Conservation (phyloP, 2,329 filamentous ascomycete genomes). For the Aaosphaeria arxii region DNA sequence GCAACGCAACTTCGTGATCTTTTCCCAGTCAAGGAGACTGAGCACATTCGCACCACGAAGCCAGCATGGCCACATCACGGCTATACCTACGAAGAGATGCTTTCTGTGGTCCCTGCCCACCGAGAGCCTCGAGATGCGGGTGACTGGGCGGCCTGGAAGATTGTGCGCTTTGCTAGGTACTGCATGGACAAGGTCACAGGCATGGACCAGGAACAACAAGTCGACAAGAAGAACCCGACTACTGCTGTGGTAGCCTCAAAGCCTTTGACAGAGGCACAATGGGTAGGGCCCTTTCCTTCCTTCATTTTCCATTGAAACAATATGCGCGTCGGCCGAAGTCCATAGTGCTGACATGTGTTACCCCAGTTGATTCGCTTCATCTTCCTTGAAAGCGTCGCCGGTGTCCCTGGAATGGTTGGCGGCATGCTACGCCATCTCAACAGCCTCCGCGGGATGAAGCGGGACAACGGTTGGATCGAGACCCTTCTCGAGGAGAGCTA, state of each 20-base stretch:
- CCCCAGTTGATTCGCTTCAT: conserved; percentile 75
- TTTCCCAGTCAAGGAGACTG: conserved; percentile 45
- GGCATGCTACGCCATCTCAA: conserved; percentile 90
- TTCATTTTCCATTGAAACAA: no score
- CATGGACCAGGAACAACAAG: conserved; percentile 58
- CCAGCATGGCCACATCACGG: conserved; percentile 50
- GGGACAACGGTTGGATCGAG: conserved; percentile 97
- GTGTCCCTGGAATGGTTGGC: conserved; percentile 94
- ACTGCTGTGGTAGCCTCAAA: conserved; percentile 60
- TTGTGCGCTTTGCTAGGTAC: conserved; percentile 79
- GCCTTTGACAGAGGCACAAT: conserved; percentile 78
- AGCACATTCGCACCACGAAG: conserved; percentile 44
- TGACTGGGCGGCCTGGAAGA: conserved; percentile 72
- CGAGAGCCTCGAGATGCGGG: conserved; percentile 73
- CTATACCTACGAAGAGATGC: conserved; percentile 79
- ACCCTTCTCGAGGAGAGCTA: conserved; percentile 85
- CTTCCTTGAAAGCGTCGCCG: conserved; percentile 92
- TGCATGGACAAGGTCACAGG: conserved; percentile 70
- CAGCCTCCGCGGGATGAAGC: conserved; percentile 78
- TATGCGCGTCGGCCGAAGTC: no score
- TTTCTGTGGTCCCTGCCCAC: conserved; percentile 69
- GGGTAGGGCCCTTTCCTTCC: no score
- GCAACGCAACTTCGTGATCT: conserved; percentile 40
- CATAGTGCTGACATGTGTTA: no score
- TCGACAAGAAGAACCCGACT: conserved; percentile 36